Evolutionary conservation across 2,329 filamentous ascomycete genomes (phyloP), one percentile per base, ranked within the genome.

Genomic region (Cercospora citrullina): DNA sequence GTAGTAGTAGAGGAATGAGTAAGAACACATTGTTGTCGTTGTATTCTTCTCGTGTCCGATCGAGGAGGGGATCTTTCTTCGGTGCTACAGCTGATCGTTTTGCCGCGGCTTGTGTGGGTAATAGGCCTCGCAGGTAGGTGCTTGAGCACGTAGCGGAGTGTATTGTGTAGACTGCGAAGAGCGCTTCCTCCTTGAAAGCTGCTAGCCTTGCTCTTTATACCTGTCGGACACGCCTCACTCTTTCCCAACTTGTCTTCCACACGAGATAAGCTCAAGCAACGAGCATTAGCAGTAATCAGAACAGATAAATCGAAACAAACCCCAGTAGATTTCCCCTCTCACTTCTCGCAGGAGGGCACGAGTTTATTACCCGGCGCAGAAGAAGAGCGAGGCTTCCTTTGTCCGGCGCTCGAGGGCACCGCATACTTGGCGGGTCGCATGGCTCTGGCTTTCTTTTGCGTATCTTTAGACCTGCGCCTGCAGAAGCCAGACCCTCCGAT

Each of bases 1-100:
- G 75, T 80, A 81, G 74, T 84, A 83, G 78, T 80, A 76, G 23
- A 78, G 79, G 73, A 83, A 84, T 10, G 81, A 82, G 74, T 83
- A 83, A 42, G 75, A 77, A 73, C 82, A 84, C 82, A 84, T 84
- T 26, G 55, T 63, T 16, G 30, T 55, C 8, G 23, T 7, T 18
- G n/a, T n/a, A n/a, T 26, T 26, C n/a, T n/a, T 18, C 16, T 42
- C 39, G 4, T 42, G 39, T n/a, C 23, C 42, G 18, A 23, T 8
- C 18, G 42, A 23, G 4, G 39, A n/a, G 39, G 5, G 39, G 39
- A 10, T 42, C n/a, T 45, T 45, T 45, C 16, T 45, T 45, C 39
- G 18, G 18, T 3, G 18, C n/a, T 21, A 16, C 18, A 6, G 9
- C 42, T 4, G 42, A 48, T 21, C 18, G 45, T 12, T 51, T 7